Conservation (phyloP, 2,329 filamentous ascomycete genomes). For the Aspergillus thermomutatus region DNA sequence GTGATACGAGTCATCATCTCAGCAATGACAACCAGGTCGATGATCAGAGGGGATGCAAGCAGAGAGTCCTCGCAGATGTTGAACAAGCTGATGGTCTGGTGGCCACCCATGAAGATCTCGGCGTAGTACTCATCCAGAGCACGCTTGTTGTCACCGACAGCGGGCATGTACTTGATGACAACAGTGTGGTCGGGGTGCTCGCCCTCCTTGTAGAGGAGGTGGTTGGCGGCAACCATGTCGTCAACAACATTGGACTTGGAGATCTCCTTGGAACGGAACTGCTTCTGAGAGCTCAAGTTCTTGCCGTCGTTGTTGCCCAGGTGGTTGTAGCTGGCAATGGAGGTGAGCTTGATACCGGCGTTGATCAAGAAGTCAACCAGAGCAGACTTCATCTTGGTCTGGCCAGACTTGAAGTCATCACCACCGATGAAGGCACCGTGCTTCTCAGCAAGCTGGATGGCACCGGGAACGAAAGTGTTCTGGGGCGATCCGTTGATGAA, state of each 20-base stretch:
- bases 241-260: slow-evolving; percentile 99
- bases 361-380: slow-evolving; percentile 98
- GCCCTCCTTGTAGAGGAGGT: slow-evolving; percentile 80
- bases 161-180: slow-evolving; percentile 99
- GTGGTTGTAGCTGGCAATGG: slow-evolving; percentile 98
- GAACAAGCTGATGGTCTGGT: slow-evolving; percentile 97
- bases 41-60: slow-evolving; percentile 91
- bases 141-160: slow-evolving; percentile 98
- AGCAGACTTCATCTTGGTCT: slow-evolving; percentile 99
- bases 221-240: slow-evolving; percentile 98
- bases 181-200: slow-evolving; percentile 98
- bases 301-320: slow-evolving; percentile 99
- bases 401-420: slow-evolving; percentile 99
- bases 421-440: slow-evolving; percentile 90
- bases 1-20: slow-evolving; percentile 99
- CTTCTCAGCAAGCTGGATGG: slow-evolving; percentile 81
- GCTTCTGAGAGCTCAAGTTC: slow-evolving; percentile 95
- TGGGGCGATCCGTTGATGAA: slow-evolving; percentile 99
- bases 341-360: slow-evolving; percentile 97
- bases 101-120: slow-evolving; percentile 97
- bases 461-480: slow-evolving; percentile 97
- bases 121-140: slow-evolving; percentile 98
- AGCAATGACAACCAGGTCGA: slow-evolving; percentile 86
- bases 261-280: slow-evolving; percentile 99
- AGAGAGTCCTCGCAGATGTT: slow-evolving; percentile 99